Conservation (phyloP, 2,329 filamentous ascomycete species). For the Diaporthe sp. region DNA sequence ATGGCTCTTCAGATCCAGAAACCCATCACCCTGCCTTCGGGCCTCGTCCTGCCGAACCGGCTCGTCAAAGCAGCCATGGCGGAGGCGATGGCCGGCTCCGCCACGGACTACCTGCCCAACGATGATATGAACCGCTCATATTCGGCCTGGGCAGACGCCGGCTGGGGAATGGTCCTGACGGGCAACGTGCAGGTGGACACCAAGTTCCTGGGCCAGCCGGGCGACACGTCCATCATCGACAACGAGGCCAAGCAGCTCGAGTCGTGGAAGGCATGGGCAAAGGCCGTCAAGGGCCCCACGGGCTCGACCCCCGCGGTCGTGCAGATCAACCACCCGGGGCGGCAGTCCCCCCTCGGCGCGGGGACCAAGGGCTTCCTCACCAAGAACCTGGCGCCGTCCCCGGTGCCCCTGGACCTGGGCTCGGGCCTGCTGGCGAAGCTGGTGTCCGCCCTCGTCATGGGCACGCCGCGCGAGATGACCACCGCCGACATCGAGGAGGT, state of each 20-base stretch:
- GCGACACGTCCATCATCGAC: constrained; percentile 48
- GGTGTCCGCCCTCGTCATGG: constrained; percentile 52
- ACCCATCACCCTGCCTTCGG: constrained; percentile 63
- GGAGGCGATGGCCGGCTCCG: constrained; percentile 50
- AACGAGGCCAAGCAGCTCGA: constrained; percentile 44
- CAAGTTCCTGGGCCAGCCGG: constrained; percentile 47
- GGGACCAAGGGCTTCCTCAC: constrained; percentile 57
- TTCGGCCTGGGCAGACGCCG: constrained; percentile 61
- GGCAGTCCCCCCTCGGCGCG: constrained; percentile 53
- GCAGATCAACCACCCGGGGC: constrained; percentile 72
- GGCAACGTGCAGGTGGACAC: constrained; percentile 58
- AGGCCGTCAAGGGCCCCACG: constrained; percentile 57
- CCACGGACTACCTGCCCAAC: constrained; percentile 53
- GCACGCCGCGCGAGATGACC: constrained; percentile 67
- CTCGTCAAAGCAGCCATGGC: constrained; percentile 63
- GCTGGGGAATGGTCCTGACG: constrained; percentile 64
- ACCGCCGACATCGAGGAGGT: constrained; percentile 63
- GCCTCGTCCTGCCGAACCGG: constrained; percentile 65
- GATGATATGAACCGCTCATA: constrained; percentile 58
- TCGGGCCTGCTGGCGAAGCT: constrained; percentile 47
- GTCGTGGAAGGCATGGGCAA: constrained; percentile 52
- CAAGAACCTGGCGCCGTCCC: constrained; percentile 55
- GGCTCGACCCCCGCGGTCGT: constrained; percentile 64
- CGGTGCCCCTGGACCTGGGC: constrained; percentile 55
- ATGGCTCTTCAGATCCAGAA: constrained; percentile 44